phyloP scores from a whole-genome alignment of 371 early-diverging fungal species.

The Cokeromyces recurvatus region DNA sequence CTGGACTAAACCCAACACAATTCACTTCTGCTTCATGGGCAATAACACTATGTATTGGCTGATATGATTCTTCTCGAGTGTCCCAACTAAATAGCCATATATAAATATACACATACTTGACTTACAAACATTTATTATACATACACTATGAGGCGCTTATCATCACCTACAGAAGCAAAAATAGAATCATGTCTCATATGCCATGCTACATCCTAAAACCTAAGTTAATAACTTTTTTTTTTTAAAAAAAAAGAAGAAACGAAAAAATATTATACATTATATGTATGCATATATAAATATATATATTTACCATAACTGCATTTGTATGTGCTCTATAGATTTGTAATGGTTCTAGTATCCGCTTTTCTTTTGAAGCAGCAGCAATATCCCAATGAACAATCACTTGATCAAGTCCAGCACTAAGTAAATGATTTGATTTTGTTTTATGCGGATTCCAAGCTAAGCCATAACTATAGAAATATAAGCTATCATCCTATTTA shows the following conservation, averaged over 20 bases:
- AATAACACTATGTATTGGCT: conserved; percentile 64
- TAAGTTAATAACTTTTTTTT: no score
- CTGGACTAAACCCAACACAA: conserved; percentile 92
- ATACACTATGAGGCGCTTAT: conserved; percentile 82
- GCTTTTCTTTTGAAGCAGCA: conserved; percentile 55
- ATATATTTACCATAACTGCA: conserved; percentile 70
- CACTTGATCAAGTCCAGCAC: conserved; percentile 81
- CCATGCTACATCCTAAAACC: conserved; percentile 88
- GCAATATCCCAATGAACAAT: conserved; percentile 68
- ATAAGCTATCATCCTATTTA: not conserved
- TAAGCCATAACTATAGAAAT: conserved; percentile 53
- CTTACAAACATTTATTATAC: not conserved
- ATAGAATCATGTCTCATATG: conserved; percentile 72
- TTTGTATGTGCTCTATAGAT: conserved; percentile 82
- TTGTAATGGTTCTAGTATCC: conserved; percentile 63
- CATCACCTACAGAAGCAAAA: conserved; percentile 96
- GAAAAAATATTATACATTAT: no score
- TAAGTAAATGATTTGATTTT: conserved; percentile 70
- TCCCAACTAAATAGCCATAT: conserved; percentile 62
- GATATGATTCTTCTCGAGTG: conserved; percentile 43
- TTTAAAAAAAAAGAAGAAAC: no score
- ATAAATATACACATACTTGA: not conserved
- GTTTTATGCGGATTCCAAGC: conserved; percentile 66
- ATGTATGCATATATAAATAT: no score
- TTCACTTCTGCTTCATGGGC: conserved; percentile 93